A percentile compares a stretch with the other conserved stretches of the same genome.
phyloP scores from a whole-genome alignment of 805 yeast species.

The Kazachstania bromeliacearum region DNA sequence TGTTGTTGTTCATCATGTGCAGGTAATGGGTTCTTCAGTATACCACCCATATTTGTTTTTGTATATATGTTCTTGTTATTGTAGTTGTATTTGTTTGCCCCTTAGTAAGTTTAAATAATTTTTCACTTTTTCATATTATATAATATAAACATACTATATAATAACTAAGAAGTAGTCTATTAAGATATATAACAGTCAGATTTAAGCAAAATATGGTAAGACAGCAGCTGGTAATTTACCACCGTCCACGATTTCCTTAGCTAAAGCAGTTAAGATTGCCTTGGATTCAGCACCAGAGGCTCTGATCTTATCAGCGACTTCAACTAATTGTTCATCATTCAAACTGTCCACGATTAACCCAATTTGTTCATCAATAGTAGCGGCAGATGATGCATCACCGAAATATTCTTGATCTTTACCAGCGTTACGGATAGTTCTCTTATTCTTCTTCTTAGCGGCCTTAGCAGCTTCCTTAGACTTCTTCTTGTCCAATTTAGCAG shows the following conservation, averaged over 20 bases:
- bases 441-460: slow-evolving; percentile 88
- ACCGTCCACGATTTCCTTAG: slow-evolving; percentile 42
- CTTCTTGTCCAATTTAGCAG: slow-evolving; percentile 68
- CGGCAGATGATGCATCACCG: slow-evolving; percentile 61
- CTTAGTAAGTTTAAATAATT: not conserved
- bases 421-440: slow-evolving; percentile 73
- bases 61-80: not conserved
- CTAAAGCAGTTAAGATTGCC: slow-evolving; percentile 46
- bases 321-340: slow-evolving; percentile 68
- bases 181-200: too few relatives aligned
- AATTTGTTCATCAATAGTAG: slow-evolving; percentile 66
- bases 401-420: slow-evolving; percentile 80
- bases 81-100: not conserved
- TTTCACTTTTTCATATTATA: not conserved
- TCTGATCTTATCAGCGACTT: slow-evolving; percentile 59
- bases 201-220: slow-evolving; percentile 43
- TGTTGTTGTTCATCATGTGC: slow-evolving; percentile 15
- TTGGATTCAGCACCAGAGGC: slow-evolving; percentile 50
- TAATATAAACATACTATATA: too few relatives aligned
- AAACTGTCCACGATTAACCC: slow-evolving; percentile 70
- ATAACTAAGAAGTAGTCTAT: too few relatives aligned
- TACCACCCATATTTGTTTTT: slow-evolving; percentile 34
- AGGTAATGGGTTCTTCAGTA: slow-evolving; percentile 40
- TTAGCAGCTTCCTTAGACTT: slow-evolving; percentile 93
- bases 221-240: slow-evolving; percentile 46